These are phyloP conservation scores for Syzygium aromaticum DNA, from an alignment of 345 rosid species.

Conservation along the genomic window DNA sequence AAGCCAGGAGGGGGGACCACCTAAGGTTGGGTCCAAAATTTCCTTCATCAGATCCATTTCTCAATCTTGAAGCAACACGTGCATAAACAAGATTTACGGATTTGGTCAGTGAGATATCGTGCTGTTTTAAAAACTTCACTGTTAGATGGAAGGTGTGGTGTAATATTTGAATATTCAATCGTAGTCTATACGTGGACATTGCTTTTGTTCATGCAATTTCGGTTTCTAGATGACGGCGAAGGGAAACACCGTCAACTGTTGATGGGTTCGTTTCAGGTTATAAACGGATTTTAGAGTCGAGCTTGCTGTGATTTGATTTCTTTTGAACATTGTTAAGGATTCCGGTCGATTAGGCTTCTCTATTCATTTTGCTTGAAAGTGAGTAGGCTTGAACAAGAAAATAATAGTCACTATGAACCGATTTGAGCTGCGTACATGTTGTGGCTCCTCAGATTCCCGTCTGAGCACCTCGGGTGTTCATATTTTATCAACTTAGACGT, in stretches of 20 bases:
- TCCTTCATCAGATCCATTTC: background rate
- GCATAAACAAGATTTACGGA: background rate
- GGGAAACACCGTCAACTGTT: background rate
- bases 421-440: background rate
- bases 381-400: background rate
- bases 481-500: background rate
- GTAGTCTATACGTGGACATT: background rate
- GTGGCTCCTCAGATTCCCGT: background rate
- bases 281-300: background rate
- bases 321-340: background rate
- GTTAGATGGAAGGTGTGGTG: no score
- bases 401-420: background rate
- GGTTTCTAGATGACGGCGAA: background rate
- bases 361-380: background rate
- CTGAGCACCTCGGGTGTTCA: background rate
- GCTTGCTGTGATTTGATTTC: background rate
- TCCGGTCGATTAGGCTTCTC: background rate
- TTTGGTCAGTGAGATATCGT: background rate
- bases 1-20: background rate
- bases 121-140: no score
- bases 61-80: background rate
- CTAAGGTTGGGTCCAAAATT: background rate
- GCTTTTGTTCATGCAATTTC: background rate
- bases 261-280: background rate
- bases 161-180: no score